Evolutionary conservation across 495 filamentous ascomycete species (phyloP).

Genomic region (Aspergillus heteromorphus): DNA sequence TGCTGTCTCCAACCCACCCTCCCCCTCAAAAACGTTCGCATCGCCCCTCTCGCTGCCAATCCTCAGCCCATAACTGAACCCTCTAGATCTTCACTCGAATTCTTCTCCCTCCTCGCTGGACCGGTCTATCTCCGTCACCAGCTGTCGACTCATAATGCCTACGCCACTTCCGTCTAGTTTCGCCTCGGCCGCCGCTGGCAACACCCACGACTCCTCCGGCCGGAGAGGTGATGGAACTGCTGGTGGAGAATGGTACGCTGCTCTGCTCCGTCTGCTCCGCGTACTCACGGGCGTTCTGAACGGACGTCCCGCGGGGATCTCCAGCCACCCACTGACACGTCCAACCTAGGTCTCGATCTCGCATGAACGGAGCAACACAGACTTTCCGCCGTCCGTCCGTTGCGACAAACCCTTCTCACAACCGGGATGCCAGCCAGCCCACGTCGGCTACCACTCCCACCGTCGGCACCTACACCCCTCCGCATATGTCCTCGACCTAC

Average conservation of each 20-base stretch:
- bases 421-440: conserved; percentile 43
- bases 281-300: background rate
- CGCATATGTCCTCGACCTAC: conserved; percentile 51
- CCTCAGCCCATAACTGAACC: background rate
- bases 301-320: background rate
- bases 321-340: conserved; percentile 13
- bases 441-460: conserved; percentile 46
- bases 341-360: conserved; percentile 52
- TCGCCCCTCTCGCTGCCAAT: background rate
- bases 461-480: conserved; percentile 55
- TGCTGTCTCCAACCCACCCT: background rate
- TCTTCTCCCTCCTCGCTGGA: conserved; percentile 1
- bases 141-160: conserved; percentile 52
- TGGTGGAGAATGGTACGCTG: conserved; percentile 53
- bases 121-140: conserved; percentile 8
- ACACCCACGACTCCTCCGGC: conserved; percentile 51
- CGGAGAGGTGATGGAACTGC: conserved; percentile 51
- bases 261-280: background rate
- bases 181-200: conserved; percentile 75
- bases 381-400: conserved; percentile 82
- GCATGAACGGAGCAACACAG: conserved; percentile 74
- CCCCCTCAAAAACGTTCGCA: background rate
- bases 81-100: conserved; percentile 1
- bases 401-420: conserved; percentile 54
- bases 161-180: conserved; percentile 77